Conservation (phyloP, 108 stramenopile genomes). For the Conticribra guillardii region DNA sequence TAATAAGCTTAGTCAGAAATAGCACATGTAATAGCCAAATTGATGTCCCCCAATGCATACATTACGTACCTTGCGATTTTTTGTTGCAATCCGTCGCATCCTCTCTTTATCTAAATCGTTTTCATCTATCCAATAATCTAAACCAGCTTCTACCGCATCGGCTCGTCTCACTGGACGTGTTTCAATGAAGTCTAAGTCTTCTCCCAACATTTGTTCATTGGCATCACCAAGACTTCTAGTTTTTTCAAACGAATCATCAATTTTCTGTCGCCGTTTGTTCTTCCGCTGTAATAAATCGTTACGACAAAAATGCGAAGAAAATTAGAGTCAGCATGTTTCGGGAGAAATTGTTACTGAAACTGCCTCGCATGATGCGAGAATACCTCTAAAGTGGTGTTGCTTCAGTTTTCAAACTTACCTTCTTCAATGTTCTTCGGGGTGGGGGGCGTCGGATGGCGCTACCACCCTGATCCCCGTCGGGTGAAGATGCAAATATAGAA, state of each 20-base stretch:
- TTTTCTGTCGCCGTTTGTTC: constrained; percentile 23
- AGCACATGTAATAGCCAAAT: neutral
- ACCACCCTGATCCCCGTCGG: constrained; percentile 1
- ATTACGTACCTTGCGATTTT: constrained; percentile 56
- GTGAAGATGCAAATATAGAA: neutral
- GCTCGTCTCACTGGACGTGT: constrained; percentile 62
- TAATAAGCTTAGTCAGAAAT: neutral
- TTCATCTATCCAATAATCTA: constrained; percentile 90
- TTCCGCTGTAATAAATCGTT: constrained; percentile 30
- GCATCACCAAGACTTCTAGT: constrained; percentile 2
- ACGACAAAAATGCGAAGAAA: neutral
- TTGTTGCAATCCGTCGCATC: constrained; percentile 49
- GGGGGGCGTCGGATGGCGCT: constrained; percentile 37
- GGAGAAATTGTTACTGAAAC: no score
- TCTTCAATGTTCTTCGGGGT: constrained; percentile 64
- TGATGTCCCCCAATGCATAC: neutral
- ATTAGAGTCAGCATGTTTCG: neutral
- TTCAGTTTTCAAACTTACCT: constrained; percentile 35
- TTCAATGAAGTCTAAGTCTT: constrained; percentile 58
- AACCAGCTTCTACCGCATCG: constrained; percentile 65
- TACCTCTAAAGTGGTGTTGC: neutral
- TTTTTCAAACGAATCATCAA: constrained; percentile 10
- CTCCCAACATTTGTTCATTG: constrained; percentile 7
- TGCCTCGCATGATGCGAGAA: no score
- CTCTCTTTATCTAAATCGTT: constrained; percentile 58